Percentiles rank a stretch among this genome's conserved stretches.
phyloP scores from a whole-genome alignment of 139 green algal species.

The Chlorella sorokiniana region DNA sequence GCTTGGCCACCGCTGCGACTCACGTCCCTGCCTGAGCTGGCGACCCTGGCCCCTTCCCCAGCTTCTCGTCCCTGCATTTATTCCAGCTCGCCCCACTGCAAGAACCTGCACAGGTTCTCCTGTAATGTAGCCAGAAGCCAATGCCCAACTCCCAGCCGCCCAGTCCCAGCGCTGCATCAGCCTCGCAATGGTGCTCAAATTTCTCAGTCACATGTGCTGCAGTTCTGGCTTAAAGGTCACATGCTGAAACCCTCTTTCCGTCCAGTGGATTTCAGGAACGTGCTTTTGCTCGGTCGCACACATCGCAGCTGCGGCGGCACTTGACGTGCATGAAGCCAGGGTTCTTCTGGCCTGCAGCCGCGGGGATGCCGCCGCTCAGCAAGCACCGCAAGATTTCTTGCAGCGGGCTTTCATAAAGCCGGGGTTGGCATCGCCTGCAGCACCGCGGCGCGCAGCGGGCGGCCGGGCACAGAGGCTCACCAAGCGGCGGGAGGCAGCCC shows the following conservation, averaged over 20 bases:
- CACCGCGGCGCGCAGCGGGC: background rate
- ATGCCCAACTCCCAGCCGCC: too few species aligned
- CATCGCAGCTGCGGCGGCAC: slow-evolving; percentile 28
- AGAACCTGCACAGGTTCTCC: too few species aligned
- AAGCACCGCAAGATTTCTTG: slow-evolving; percentile 2
- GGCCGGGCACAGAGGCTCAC: background rate
- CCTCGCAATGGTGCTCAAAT: too few species aligned
- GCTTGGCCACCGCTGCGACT: too few species aligned
- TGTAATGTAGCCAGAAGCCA: too few species aligned
- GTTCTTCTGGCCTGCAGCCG: slow-evolving; percentile 36
- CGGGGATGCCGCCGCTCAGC: background rate
- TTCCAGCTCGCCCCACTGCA: too few species aligned
- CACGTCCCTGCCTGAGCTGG: too few species aligned
- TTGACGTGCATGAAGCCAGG: slow-evolving; percentile 35
- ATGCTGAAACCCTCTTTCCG: background rate
- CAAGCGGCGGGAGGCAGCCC: background rate
- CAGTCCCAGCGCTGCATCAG: too few species aligned
- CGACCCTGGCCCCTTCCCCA: too few species aligned
- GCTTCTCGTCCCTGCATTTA: too few species aligned
- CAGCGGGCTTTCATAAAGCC: slow-evolving; percentile 4
- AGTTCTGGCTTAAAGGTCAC: too few species aligned
- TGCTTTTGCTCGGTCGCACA: slow-evolving; percentile 5
- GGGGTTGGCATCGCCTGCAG: background rate
- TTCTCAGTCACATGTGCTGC: too few species aligned
- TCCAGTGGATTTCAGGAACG: background rate